A percentile compares a stretch with the other conserved stretches of the same genome.
Evolutionary conservation across 1,284 basidiomycete genomes (phyloP).

Genomic region (Somion occarium): DNA sequence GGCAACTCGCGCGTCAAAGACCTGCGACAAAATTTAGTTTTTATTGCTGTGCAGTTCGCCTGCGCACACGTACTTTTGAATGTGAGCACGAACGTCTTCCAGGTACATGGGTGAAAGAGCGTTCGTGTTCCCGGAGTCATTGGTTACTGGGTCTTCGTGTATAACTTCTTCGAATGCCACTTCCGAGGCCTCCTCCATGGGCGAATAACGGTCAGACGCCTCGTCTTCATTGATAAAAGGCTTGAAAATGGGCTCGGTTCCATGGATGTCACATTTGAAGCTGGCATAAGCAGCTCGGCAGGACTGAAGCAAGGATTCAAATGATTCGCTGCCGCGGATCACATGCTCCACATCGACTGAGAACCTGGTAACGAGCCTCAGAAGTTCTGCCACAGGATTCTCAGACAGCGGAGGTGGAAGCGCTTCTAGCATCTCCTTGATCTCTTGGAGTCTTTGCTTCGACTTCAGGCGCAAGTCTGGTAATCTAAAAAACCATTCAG

Average conservation of each 20-base stretch:
- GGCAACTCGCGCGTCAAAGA: slow-evolving; percentile 8
- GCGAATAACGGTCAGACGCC: neutral
- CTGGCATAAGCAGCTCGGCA: slow-evolving; percentile 7
- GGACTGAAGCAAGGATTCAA: slow-evolving; percentile 3
- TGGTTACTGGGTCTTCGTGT: neutral
- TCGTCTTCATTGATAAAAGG: neutral
- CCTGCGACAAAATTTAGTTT: neutral
- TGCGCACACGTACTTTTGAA: neutral
- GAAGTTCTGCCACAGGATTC: slow-evolving; percentile 6
- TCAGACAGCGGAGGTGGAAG: slow-evolving; percentile 5
- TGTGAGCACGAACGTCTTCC: slow-evolving; percentile 1
- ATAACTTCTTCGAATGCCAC: neutral
- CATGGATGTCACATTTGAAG: slow-evolving; percentile 5
- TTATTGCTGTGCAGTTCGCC: neutral
- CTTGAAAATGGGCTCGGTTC: slow-evolving; percentile 1
- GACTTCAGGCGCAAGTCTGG: slow-evolving; percentile 5
- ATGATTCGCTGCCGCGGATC: slow-evolving; percentile 3
- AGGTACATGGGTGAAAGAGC: slow-evolving; percentile 2
- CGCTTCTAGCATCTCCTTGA: neutral
- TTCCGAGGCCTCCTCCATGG: neutral
- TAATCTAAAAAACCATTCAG: neutral
- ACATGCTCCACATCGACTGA: slow-evolving; percentile 4
- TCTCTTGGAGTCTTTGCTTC: neutral
- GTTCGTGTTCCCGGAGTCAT: neutral
- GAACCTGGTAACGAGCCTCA: slow-evolving; percentile 4